These are phyloP conservation scores for Barnettozyma pratensis DNA, from an alignment of 805 yeast genomes.

Conservation along the genomic window DNA sequence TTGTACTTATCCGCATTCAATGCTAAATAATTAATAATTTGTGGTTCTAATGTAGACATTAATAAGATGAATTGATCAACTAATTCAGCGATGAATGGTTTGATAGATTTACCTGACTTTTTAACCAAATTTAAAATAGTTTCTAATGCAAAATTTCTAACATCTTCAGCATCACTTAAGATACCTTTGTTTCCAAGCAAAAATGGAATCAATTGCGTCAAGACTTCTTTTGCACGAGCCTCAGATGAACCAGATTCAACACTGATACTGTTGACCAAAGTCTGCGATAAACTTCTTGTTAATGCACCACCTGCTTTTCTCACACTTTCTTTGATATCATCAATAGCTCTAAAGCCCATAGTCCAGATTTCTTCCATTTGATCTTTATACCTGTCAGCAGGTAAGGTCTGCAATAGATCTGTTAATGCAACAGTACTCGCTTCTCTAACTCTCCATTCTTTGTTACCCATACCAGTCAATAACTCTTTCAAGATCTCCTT, in stretches of 20 bases:
- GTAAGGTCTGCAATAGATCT: constrained; percentile 62
- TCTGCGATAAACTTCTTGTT: constrained; percentile 60
- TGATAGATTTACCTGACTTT: constrained; percentile 53
- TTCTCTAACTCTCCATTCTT: constrained; percentile 92
- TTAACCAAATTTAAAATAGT: constrained; percentile 70
- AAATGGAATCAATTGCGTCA: constrained; percentile 67
- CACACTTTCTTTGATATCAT: constrained; percentile 92
- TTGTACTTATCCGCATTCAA: constrained; percentile 88
- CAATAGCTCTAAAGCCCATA: constrained; percentile 84
- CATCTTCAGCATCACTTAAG: constrained; percentile 81
- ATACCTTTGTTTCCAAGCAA: constrained; percentile 75
- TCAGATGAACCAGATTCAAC: constrained; percentile 35
- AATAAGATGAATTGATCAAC: constrained; percentile 63
- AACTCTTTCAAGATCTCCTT: constrained; percentile 60
- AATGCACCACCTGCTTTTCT: constrained; percentile 71
- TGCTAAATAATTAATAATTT: constrained; percentile 76
- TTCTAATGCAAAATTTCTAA: constrained; percentile 66
- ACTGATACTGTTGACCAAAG: constrained; percentile 54
- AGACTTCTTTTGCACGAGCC: constrained; percentile 38
- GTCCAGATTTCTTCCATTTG: constrained; percentile 71
- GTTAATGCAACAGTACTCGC: constrained; percentile 72
- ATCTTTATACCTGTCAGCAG: constrained; percentile 43
- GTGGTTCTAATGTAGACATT: constrained; percentile 90
- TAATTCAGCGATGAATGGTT: constrained; percentile 63
- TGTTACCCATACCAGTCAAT: constrained; percentile 61